Conservation (phyloP, 208 protist species). For the Trypanosoma avium region DNA sequence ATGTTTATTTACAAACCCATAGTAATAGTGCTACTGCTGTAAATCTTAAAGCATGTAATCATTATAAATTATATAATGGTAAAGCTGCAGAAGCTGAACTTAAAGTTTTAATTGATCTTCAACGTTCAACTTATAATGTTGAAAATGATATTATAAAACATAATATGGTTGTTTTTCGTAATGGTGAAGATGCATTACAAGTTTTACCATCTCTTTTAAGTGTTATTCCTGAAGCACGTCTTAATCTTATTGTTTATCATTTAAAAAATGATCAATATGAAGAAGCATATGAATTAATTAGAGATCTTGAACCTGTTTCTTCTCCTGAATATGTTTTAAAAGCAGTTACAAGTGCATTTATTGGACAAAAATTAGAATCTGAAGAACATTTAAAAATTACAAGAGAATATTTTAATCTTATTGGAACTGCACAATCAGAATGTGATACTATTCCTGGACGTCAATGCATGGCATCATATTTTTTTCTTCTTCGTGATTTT, state of each 20-base stretch:
- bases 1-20: constrained; percentile 89
- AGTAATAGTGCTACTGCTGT: constrained; percentile 94
- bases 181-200: constrained; percentile 95
- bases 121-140: constrained; percentile 87
- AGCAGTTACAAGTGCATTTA: constrained; percentile 91
- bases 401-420: constrained; percentile 96
- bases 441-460: constrained; percentile 97
- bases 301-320: constrained; percentile 90
- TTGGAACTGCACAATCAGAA: constrained; percentile 92
- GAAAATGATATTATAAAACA: constrained; percentile 95
- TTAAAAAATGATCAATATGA: constrained; percentile 93
- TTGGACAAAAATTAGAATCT: constrained; percentile 90
- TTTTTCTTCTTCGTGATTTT: constrained; percentile 95
- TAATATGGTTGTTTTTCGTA: constrained; percentile 97
- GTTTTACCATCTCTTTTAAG: constrained; percentile 93
- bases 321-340: constrained; percentile 97
- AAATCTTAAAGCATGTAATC: constrained; percentile 97
- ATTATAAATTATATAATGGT: constrained; percentile 94
- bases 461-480: constrained; percentile 97
- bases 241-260: constrained; percentile 97
- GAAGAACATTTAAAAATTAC: constrained; percentile 93
- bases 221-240: constrained; percentile 93
- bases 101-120: constrained; percentile 88
- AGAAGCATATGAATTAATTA: constrained; percentile 95
- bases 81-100: constrained; percentile 93